Evolutionary conservation across 2,329 filamentous ascomycete genomes (phyloP).

Genomic region (Botrytis deweyae): DNA sequence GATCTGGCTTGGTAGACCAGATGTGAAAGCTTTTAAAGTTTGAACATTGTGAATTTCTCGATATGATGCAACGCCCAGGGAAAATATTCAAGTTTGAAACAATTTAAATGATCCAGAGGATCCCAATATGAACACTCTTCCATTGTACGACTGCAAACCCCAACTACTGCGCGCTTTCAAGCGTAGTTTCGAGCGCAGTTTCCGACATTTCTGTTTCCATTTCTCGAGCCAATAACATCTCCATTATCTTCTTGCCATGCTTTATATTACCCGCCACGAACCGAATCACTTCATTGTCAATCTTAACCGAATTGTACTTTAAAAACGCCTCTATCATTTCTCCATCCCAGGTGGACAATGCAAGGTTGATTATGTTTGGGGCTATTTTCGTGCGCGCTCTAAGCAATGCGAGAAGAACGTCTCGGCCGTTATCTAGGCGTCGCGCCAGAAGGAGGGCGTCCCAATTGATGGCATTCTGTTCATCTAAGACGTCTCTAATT

Average conservation of each 20-base stretch:
- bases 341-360: background rate
- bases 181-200: background rate
- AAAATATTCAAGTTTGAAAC: background rate
- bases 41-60: background rate
- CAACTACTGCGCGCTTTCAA: background rate
- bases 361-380: background rate
- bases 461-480: too few relatives aligned
- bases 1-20: accelerated
- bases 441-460: too few relatives aligned
- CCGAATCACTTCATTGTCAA: background rate
- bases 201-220: background rate
- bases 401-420: background rate
- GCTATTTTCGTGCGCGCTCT: background rate
- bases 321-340: background rate
- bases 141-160: accelerated
- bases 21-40: background rate
- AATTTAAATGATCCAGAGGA: background rate
- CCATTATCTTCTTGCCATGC: background rate
- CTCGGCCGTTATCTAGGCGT: too few relatives aligned
- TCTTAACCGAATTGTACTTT: background rate
- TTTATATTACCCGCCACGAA: background rate
- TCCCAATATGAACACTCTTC: background rate
- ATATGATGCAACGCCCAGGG: background rate
- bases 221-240: background rate
- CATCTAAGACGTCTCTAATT: too few relatives aligned